Conservation (phyloP, 2,329 filamentous ascomycete genomes). For the Penicillium sp. region DNA sequence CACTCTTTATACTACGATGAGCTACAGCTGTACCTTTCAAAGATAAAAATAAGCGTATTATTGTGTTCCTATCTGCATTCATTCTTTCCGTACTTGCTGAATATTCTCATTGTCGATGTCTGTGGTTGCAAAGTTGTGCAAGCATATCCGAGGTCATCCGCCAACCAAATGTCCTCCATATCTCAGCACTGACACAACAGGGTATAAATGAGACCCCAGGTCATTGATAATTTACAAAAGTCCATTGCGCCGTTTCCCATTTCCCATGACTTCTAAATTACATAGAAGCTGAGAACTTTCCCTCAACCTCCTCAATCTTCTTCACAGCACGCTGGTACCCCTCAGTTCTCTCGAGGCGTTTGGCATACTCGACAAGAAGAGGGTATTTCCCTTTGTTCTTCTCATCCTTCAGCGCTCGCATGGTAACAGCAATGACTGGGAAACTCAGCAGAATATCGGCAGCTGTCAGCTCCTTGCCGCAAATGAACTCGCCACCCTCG, state of each 20-base stretch:
- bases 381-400: conserved; percentile 39
- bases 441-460: conserved; percentile 51
- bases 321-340: conserved; percentile 41
- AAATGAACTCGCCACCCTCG: conserved; percentile 39
- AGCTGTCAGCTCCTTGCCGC: conserved; percentile 44
- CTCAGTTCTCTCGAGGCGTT: conserved; percentile 35
- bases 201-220: neutral
- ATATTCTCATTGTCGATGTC: neutral
- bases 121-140: neutral
- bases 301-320: conserved; percentile 44
- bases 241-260: neutral
- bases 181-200: neutral
- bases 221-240: neutral
- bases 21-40: neutral
- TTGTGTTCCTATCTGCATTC: neutral
- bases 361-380: conserved; percentile 36
- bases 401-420: conserved; percentile 34
- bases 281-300: conserved; percentile 34
- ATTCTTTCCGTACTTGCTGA: neutral
- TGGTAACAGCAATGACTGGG: conserved; percentile 41
- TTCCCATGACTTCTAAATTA: conserved; percentile 20
- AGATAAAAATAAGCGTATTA: too few species aligned
- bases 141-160: neutral
- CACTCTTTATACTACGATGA: neutral
- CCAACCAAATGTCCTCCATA: conserved; percentile 5